Base-by-base conservation (phyloP, 768 basidiomycete genomes). In the Podaxis sp. region DNA sequence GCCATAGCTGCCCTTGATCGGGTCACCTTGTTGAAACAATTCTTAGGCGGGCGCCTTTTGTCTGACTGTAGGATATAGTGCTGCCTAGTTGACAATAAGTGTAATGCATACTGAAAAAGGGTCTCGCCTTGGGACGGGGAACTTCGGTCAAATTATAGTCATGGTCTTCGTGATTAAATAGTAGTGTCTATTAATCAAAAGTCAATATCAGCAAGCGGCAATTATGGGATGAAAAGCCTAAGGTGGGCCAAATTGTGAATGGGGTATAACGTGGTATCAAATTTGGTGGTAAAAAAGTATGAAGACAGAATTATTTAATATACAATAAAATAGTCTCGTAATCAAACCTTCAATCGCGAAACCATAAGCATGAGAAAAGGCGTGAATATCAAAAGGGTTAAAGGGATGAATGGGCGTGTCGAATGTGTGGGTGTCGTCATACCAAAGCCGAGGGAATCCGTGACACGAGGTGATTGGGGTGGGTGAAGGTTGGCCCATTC, bases 231-330 rank as follows among this genome's bases (percentile, higher is more conserved):
- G 20, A 12, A 28, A 50, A 22, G 49, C 12, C 20, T 50, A 50
- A 50, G 26, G 26, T 50, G 49, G 20, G 12, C 26, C 22, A 24
- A 28, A 24, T 50, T 28, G 49, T 8, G 0, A 33, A 22, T 40
- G 54, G 8, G 54, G 20, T 56, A 37, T 24, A 38, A 24, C 12
- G n/a, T 56, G 54, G 37, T 40, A 40, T 56, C 54, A 56, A 56
- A 56, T 56, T 38, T 36, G 36, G n/a, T 24, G 17, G 20, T 24
- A 17, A 38, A 36, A 6, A 56, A 12, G 33, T 20, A 26, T 40
- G 38, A 56, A 50, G 22, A 40, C 36, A 56, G 12, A 56, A 56
- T 38, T 41, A 56, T 36, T 33, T 56, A 56, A 38, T 56, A n/a
- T 41, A 56, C 54, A 56, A 56, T 56, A 56, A 22, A 56, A 24